Conservation (phyloP, 257 asterid species). For the Capsicum rhomboideum region DNA sequence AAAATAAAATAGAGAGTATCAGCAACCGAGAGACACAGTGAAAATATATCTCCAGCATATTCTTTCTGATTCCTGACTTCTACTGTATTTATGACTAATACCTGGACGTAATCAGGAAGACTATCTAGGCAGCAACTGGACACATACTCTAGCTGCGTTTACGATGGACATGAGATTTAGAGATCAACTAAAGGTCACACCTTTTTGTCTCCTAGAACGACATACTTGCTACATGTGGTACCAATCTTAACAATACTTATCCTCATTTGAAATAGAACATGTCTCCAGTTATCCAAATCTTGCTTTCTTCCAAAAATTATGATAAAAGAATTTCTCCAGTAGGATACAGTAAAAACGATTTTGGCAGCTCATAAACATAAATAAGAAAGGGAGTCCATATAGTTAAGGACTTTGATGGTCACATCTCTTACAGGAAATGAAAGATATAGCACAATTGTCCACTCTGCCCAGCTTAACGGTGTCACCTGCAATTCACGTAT, state of each 20-base stretch:
- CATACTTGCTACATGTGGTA: not conserved
- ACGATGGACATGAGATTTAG: not conserved
- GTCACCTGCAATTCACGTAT: constrained; percentile 49
- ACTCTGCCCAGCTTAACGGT: constrained; percentile 86
- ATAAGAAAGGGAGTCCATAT: not conserved
- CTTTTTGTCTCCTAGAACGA: not conserved
- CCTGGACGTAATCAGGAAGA: not conserved
- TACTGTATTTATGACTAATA: not conserved
- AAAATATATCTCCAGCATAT: not conserved
- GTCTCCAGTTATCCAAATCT: not conserved
- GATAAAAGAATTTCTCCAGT: not conserved
- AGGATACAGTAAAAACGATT: not conserved
- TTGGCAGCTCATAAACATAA: not conserved
- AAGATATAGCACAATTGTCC: constrained; percentile 79
- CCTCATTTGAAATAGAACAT: not conserved
- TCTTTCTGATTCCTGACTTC: not conserved
- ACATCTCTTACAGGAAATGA: constrained; percentile 83
- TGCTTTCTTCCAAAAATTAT: not conserved
- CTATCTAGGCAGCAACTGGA: not conserved
- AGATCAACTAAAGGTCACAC: not conserved
- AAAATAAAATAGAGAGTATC: not conserved
- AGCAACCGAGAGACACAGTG: not conserved
- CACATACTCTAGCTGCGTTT: not conserved
- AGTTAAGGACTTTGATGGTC: constrained; percentile 4
- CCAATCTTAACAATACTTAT: not conserved